These are phyloP conservation scores for Coemansia sp. DNA, from an alignment of 192 early-diverging fungal genomes.

Conservation along the genomic window DNA sequence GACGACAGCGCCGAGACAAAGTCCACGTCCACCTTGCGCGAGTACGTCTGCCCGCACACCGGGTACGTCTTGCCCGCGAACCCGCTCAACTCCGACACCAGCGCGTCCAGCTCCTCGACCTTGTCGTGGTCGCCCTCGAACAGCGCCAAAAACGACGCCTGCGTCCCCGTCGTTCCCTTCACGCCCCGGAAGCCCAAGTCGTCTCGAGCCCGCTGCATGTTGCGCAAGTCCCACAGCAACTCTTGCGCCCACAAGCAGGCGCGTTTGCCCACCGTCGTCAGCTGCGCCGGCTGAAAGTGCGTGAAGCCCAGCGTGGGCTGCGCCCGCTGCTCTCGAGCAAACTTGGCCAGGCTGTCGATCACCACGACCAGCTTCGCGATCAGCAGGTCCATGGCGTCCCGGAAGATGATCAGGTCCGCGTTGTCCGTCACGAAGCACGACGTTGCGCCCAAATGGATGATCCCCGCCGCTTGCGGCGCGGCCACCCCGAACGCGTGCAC, in stretches of 20 bases:
- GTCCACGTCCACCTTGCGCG: conserved; percentile 96
- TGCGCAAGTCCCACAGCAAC: conserved; percentile 92
- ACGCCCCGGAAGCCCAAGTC: conserved; percentile 93
- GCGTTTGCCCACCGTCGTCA: conserved; percentile 97
- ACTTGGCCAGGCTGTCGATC: conserved; percentile 73
- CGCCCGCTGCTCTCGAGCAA: conserved; percentile 76
- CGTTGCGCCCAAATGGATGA: conserved; percentile 97
- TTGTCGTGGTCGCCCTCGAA: conserved; percentile 94
- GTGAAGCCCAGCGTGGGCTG: conserved; percentile 97
- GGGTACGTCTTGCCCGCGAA: conserved; percentile 76
- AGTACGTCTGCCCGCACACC: conserved; percentile 97
- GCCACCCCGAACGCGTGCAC: conserved; percentile 92
- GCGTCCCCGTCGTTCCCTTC: conserved; percentile 98
- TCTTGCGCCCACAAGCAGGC: conserved; percentile 97
- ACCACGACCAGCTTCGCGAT: conserved; percentile 83
- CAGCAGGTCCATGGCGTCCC: conserved; percentile 90
- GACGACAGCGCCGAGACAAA: conserved; percentile 79
- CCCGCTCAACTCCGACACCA: conserved; percentile 85
- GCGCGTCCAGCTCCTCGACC: conserved; percentile 85
- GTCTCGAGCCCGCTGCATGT: conserved; percentile 80
- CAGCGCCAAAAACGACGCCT: conserved; percentile 94
- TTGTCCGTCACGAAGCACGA: conserved; percentile 99
- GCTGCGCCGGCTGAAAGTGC: conserved; percentile 98
- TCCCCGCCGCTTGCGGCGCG: conserved; percentile 81
- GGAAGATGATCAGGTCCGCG: conserved; percentile 96